phyloP scores from a whole-genome alignment of 495 filamentous ascomycete species.

The Peziza echinospora region DNA sequence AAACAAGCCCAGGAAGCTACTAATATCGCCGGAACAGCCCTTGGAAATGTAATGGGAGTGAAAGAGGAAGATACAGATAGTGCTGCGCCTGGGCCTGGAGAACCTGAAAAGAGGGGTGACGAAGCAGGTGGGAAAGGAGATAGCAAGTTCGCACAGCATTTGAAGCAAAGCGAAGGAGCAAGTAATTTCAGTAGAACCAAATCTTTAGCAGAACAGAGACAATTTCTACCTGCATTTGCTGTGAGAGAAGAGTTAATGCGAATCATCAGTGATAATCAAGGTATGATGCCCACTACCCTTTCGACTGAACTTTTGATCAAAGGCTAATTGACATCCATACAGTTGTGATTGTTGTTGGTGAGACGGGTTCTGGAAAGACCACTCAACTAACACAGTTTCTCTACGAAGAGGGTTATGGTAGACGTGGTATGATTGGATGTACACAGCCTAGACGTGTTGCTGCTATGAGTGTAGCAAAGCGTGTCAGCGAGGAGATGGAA shows the following conservation, averaged over 20 bases:
- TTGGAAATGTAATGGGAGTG: conserved; percentile 86
- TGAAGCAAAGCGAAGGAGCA: conserved; percentile 75
- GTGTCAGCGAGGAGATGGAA: conserved; percentile 98
- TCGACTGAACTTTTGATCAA: background rate
- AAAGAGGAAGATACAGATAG: conserved; percentile 53
- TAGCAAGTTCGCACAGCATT: conserved; percentile 74
- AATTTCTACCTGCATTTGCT: conserved; percentile 89
- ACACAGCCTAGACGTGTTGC: conserved; percentile 94
- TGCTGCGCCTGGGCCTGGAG: conserved; percentile 6
- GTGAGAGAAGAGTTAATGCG: conserved; percentile 87
- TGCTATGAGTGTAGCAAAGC: conserved; percentile 92
- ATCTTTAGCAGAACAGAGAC: conserved; percentile 71
- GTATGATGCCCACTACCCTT: background rate
- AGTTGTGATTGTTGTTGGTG: conserved; percentile 86
- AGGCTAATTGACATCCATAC: background rate
- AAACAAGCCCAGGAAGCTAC: conserved; percentile 93
- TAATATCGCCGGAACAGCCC: conserved; percentile 70
- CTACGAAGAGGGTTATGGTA: conserved; percentile 75
- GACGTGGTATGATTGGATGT: conserved; percentile 84
- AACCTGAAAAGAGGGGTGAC: conserved; percentile 23
- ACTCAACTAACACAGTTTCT: conserved; percentile 92
- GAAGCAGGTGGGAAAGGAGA: conserved; percentile 46
- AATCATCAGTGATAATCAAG: conserved; percentile 85
- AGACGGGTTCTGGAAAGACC: conserved; percentile 94
- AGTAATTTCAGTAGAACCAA: conserved; percentile 89